Percentiles rank a stretch among this genome's conserved stretches.
These are phyloP conservation scores for Scedosporium minutisporum DNA, from an alignment of 2,329 filamentous ascomycete species.

Conservation along the genomic window DNA sequence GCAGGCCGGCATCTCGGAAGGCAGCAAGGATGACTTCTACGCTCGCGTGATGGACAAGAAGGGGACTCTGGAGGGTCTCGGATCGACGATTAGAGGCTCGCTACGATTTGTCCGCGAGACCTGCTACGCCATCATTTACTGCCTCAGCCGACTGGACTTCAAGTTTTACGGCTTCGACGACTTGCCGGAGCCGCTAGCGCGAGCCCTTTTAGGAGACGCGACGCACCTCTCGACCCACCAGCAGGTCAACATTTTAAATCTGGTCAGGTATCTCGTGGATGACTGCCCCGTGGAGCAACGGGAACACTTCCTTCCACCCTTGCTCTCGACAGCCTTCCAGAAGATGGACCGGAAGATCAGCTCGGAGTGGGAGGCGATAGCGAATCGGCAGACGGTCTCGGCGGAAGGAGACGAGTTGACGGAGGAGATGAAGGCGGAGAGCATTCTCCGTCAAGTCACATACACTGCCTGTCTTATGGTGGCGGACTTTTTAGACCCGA, in stretches of 20 bases:
- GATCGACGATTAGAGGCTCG: slow-evolving; percentile 82
- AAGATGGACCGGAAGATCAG: slow-evolving; percentile 84
- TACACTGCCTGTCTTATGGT: slow-evolving; percentile 90
- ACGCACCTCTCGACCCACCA: slow-evolving; percentile 83
- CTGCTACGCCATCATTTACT: slow-evolving; percentile 88
- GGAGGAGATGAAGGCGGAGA: slow-evolving; percentile 97
- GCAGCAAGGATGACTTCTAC: slow-evolving; percentile 95
- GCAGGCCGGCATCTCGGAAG: slow-evolving; percentile 94
- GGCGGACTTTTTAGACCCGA: slow-evolving; percentile 75
- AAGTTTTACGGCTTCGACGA: slow-evolving; percentile 87
- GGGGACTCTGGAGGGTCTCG: slow-evolving; percentile 82
- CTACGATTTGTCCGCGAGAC: slow-evolving; percentile 86
- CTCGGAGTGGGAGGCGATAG: slow-evolving; percentile 74
- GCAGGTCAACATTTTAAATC: slow-evolving; percentile 82
- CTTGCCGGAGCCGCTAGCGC: slow-evolving; percentile 71
- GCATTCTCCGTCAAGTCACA: slow-evolving; percentile 84
- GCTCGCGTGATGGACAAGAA: slow-evolving; percentile 83
- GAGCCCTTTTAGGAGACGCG: slow-evolving; percentile 75
- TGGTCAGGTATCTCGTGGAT: slow-evolving; percentile 81
- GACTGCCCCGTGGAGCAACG: slow-evolving; percentile 77
- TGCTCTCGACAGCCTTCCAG: slow-evolving; percentile 71
- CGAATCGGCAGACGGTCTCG: slow-evolving; percentile 49
- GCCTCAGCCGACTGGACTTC: slow-evolving; percentile 76
- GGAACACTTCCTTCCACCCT: slow-evolving; percentile 71
- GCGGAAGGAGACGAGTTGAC: slow-evolving; percentile 69